Conservation (phyloP, 1,284 basidiomycete species). For the Ceraceosorus guamensis region DNA sequence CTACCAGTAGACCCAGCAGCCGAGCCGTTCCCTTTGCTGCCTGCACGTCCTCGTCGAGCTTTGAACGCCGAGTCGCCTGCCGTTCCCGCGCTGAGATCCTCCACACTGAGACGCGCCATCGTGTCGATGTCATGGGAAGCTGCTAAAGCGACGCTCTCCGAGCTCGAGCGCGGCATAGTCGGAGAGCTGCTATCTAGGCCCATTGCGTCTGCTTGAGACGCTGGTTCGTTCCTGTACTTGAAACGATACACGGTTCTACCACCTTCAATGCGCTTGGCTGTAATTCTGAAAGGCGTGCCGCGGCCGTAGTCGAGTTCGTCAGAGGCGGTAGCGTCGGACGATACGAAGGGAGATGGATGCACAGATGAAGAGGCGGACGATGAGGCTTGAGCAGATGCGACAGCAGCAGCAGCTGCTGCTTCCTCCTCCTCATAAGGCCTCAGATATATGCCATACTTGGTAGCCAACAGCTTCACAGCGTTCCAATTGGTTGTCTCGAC, state of each 20-base stretch:
- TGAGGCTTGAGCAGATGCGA: no score
- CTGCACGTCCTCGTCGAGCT: background rate
- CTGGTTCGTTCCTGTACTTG: conserved; percentile 8
- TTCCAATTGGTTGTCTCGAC: conserved; percentile 42
- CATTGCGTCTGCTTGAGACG: background rate
- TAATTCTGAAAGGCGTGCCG: conserved; percentile 30
- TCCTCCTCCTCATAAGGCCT: conserved; percentile 7
- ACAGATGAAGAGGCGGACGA: background rate
- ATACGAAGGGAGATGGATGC: background rate
- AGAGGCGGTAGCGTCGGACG: conserved; percentile 3
- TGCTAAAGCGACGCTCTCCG: background rate
- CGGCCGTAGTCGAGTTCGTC: conserved; percentile 22
- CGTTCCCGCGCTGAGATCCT: no score
- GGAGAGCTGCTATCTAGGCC: no score
- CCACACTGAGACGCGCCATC: no score
- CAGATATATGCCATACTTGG: conserved; percentile 28
- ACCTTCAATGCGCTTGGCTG: conserved; percentile 19
- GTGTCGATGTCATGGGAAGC: no score
- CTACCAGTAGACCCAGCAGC: background rate
- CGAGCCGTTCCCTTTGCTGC: background rate
- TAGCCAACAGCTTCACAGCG: conserved; percentile 32
- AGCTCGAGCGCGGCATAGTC: background rate
- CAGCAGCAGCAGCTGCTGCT: background rate
- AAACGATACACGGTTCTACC: conserved; percentile 32
- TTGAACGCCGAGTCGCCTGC: no score